Conservation (phyloP, 345 rosid genomes). For the Sonneratia alba region DNA sequence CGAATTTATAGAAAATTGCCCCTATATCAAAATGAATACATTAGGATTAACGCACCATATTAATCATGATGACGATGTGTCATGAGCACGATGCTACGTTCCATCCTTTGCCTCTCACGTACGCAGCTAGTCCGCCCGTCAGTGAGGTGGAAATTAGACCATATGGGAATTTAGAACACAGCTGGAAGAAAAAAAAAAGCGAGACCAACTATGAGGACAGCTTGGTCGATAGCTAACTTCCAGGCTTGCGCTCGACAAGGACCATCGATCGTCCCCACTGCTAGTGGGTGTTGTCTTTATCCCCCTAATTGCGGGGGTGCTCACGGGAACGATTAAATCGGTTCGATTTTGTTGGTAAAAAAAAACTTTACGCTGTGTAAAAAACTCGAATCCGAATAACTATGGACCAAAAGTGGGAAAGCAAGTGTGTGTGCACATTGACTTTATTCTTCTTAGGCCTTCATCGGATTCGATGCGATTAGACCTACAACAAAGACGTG, state of each 20-base stretch:
- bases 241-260: too few species aligned
- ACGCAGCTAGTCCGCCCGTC: background rate
- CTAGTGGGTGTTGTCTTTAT: too few species aligned
- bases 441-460: background rate
- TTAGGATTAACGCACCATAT: too few species aligned
- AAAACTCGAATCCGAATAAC: background rate
- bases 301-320: background rate
- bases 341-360: background rate
- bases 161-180: background rate
- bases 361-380: background rate
- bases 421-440: background rate
- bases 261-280: too few species aligned
- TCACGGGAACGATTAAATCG: background rate
- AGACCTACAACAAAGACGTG: background rate
- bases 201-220: background rate
- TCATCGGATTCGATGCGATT: constrained; percentile 8
- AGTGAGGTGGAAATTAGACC: background rate
- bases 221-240: background rate
- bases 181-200: background rate
- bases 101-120: constrained; percentile 6
- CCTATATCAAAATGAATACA: too few species aligned
- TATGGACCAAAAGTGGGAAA: too few species aligned
- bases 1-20: too few species aligned
- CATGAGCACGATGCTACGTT: too few species aligned
- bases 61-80: too few species aligned